Evolutionary conservation across 2,329 filamentous ascomycete species (phyloP), one percentile per base, ranked within the genome.

Genomic region (Aspergillus niger): DNA sequence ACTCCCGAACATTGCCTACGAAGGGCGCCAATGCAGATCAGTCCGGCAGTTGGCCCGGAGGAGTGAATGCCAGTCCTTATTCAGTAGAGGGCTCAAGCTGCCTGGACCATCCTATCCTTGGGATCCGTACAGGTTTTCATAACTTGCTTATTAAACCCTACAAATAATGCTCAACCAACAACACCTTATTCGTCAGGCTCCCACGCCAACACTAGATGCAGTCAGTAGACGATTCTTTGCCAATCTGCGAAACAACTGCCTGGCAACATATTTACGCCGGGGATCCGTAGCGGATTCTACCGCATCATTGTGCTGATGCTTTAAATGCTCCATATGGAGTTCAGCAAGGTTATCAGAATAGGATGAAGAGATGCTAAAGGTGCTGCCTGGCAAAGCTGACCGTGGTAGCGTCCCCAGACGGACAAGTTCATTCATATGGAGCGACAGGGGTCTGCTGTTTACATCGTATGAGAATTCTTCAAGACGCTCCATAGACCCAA

Each of bases 361-460:
- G 7, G 74, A 72, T n/a, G 76, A 73, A 1, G 76, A 69, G 13
- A 67, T 68, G 2, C 54, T n/a, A 59, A 73, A 80, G 3, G 64
- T 62, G 10, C 28, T 50, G 2, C 32, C 48, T 3, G 69, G 67
- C 8, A 65, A 58, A 52, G 64, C 51, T 1, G 60, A 67, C 13
- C 47, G 66, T 5, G 70, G 67, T 7, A 72, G 44, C 5, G 51
- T 59, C 6, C 70, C 73, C 1, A 71, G 41, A 28, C 63, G 63
- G 11, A 74, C 67, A 15, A 74, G 67, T 64, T 79, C 72, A 55
- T 74, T 81, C 77, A 82, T 80, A 57, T 79, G 79, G 1, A 74
- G 69, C 2, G 76, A 78, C 3, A 82, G 58, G 2, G 79, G 79
- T n/a, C 77, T 68, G 26, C 67, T 64, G 7, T 48, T 62, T 3